Evolutionary conservation across 768 basidiomycete species (phyloP), one percentile per base, ranked within the genome.

Genomic region (Auricularia auricula-judae): DNA sequence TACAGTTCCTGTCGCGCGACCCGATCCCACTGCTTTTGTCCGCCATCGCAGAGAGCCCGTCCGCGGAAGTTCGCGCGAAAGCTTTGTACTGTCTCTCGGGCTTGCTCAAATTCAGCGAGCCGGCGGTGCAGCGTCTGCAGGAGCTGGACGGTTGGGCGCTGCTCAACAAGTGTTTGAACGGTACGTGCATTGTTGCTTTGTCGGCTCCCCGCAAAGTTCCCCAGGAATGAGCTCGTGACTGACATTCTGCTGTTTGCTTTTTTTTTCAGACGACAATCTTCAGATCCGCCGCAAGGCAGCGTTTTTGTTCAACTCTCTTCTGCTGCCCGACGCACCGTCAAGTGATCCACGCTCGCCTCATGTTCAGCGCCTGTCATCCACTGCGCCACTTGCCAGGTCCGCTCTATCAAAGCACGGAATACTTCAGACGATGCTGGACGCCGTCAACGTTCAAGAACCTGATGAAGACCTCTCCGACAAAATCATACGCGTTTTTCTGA

Each of bases 71-170:
- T 8, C 82, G 90, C 21, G 83, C 88, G n/a, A 91, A 92, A 74
- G 91, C 87, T 1, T 80, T 94, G 39, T 96, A 96, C 72, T 76
- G 86, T 0, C 76, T 95, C 10, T 93, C 91, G 0, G 89, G 89
- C 0, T 70, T 89, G 0, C 73, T 94, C 62, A 92, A 89, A 72
- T 91, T 93, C 73, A 89, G 86, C 63, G 80, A 81, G 3, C 77
- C 82, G 3, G 91, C 91, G 0, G 84, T 93, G 1, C 67, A 71
- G 43, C 74, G 75, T 10, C 77, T 94, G 39, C 76, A 76, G 1
- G 74, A 78, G 4, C 76, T 67, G 64, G 78, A 79, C 54, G 92
- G 91, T 1, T 94, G 91, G 92, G 69, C 75, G 14, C 77, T 76
- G 23, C 74, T 94, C 3, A 79, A 81, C 18, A 75, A 75, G 29